Evolutionary conservation across 768 basidiomycete genomes (phyloP).

Genomic region (Mycena pura): DNA sequence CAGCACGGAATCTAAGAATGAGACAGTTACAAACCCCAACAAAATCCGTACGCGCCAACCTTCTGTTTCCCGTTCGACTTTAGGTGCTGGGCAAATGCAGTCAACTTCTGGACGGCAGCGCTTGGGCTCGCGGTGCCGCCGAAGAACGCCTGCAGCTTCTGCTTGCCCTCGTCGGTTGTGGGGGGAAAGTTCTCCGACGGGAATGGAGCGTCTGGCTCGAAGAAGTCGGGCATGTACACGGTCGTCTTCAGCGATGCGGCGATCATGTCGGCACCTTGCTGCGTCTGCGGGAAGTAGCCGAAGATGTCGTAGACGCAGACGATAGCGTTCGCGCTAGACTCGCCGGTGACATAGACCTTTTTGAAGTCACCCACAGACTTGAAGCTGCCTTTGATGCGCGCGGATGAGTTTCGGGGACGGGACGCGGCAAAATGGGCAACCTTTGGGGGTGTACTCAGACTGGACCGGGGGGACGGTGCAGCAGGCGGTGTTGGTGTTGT

Average conservation of each 20-base stretch:
- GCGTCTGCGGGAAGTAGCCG: slow-evolving; percentile 69
- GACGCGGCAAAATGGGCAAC: slow-evolving; percentile 25
- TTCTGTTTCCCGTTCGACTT: slow-evolving; percentile 50
- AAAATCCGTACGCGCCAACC: slow-evolving; percentile 61
- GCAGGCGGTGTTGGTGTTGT: slow-evolving; percentile 54
- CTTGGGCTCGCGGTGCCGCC: slow-evolving; percentile 55
- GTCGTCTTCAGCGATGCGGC: slow-evolving; percentile 56
- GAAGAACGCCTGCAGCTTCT: slow-evolving; percentile 64
- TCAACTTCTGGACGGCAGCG: slow-evolving; percentile 46
- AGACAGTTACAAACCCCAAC: slow-evolving; percentile 57
- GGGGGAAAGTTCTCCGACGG: slow-evolving; percentile 59
- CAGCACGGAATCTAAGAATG: not conserved
- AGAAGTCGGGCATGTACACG: slow-evolving; percentile 74
- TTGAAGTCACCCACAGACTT: slow-evolving; percentile 56
- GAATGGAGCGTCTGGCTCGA: slow-evolving; percentile 59
- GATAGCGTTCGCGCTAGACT: slow-evolving; percentile 55
- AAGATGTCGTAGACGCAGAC: slow-evolving; percentile 71
- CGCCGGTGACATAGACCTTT: slow-evolving; percentile 59
- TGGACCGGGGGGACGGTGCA: slow-evolving; percentile 63
- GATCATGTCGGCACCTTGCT: slow-evolving; percentile 68
- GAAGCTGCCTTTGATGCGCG: slow-evolving; percentile 27
- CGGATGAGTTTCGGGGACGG: not conserved
- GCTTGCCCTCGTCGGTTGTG: slow-evolving; percentile 57
- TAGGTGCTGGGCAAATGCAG: slow-evolving; percentile 47
- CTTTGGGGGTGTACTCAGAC: slow-evolving; percentile 60